Base-by-base conservation (phyloP, 371 early-diverging fungal genomes). In the Smittium culicis region DNA sequence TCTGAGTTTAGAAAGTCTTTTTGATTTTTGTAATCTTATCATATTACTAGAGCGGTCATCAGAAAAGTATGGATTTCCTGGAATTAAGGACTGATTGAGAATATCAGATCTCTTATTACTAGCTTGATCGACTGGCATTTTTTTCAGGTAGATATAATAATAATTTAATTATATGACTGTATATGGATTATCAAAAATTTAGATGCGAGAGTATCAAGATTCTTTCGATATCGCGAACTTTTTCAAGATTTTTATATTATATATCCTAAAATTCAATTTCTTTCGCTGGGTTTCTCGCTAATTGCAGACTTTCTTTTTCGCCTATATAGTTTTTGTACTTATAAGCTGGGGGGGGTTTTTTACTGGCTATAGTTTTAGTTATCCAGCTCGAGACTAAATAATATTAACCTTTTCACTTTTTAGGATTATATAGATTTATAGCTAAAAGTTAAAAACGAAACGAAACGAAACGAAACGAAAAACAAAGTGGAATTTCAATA, bases 11-110 rank as follows among this genome's bases (percentile, higher is more conserved):
- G 65, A 64, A n/a, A 64, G 35, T 35, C 65, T 2, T 27, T 64
- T 64, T 2, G 65, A 64, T 45, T 64, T 64, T 35, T 64, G 65
- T 16, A 64, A 35, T 31, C 65, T 31, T 34, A 64, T 64, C 35
- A 35, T 64, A 30, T 64, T 64, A 1, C 65, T 35, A 34, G 65
- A 34, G 1, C 54, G n/a, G 25, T 35, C 62, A 30, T 34, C 62
- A 34, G 16, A 27, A 30, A 20, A 57, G 27, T 57, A 57, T 57
- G 57, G 27, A 5, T 57, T 57, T 14, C 14, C 27, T 8, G 57
- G 57, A 20, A 45, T 20, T 11, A 45, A 20, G 5, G 45, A 45
- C 20, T 45, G 45, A 45, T 45, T 45, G 5, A 45, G 45, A 5
- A 11, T 45, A 11, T 5, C 45, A 45, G 20, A 5, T 45, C 20